Evolutionary conservation across 2,329 filamentous ascomycete genomes (phyloP).

Genomic region (Saccharata proteae): DNA sequence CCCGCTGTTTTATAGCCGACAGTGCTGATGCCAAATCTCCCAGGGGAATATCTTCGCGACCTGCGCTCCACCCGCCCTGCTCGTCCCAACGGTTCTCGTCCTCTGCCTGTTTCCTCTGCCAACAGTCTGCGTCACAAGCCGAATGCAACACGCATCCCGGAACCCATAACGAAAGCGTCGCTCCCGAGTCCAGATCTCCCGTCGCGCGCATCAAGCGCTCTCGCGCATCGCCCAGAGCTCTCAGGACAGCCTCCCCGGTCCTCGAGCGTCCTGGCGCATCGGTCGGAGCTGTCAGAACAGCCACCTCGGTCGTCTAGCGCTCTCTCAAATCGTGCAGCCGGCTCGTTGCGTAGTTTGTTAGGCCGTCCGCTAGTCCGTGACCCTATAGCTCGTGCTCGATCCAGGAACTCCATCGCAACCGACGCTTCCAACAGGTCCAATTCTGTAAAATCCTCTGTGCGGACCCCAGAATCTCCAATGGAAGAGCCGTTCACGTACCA

Average conservation of each 20-base stretch:
- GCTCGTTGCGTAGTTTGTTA: constrained; percentile 2
- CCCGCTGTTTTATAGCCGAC: no score
- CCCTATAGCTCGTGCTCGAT: constrained; percentile 20
- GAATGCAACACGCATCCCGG: constrained; percentile 14
- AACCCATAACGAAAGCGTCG: constrained; percentile 15
- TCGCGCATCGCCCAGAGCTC: constrained; percentile 20
- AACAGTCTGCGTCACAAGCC: constrained; percentile 14
- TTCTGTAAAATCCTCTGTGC: constrained; percentile 32
- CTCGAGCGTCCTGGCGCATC: no score
- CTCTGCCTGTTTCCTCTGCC: constrained; percentile 42
- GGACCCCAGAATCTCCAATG: constrained; percentile 23
- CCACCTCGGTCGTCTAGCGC: constrained; percentile 5
- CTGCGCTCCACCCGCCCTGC: constrained; percentile 56
- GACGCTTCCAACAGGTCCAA: constrained; percentile 10
- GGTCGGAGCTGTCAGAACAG: no score
- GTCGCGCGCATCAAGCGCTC: constrained; percentile 14
- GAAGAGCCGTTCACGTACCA: constrained; percentile 42
- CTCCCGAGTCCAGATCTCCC: constrained; percentile 8
- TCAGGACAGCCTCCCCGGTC: constrained; percentile 15
- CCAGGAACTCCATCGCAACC: constrained; percentile 28
- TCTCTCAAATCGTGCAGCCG: constrained; percentile 11
- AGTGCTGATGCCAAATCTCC: constrained; percentile 9
- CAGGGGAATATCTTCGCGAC: constrained; percentile 59
- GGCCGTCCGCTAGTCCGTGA: constrained; percentile 22
- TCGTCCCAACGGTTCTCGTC: constrained; percentile 60